Evolutionary conservation across 2,329 filamentous ascomycete genomes (phyloP), one percentile per base, ranked within the genome.

Genomic region (Trematosphaeria pertusa): DNA sequence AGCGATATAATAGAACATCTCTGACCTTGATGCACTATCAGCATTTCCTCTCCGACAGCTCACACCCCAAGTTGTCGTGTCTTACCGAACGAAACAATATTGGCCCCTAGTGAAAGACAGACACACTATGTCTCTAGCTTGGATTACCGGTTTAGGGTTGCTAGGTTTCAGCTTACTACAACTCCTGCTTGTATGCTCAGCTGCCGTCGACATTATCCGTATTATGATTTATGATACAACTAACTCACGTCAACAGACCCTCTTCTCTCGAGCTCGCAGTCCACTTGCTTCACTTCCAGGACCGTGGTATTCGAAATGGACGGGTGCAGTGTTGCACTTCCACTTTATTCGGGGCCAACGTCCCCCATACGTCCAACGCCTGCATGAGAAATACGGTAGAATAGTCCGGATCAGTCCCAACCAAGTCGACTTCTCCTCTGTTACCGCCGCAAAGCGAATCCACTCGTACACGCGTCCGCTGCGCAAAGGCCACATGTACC

Each of bases 331-430:
- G 1, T 20, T 40, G 7, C 2, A 24, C 5, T 56, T 48, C 40
- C 17, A 51, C 17, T 43, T 21, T 14, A 9, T 56, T 18, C 24
- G 17, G 5, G 53, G 53, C 6, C 17, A 39, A 11, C 21, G 42
- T 20, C 18, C 50, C n/a, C 2, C 20, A n/a, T 56, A 48, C 18
- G 50, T 56, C 10, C 22, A 56, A 7, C 14, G 19, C 3, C 50
- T 56, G 1, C 53, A 56, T 26, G 3, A 37, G 15, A 21, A 42
- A 46, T 56, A 56, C 20, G 53, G 52, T 56, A n/a, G 15, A 2
- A 26, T 46, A 5, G 50, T 57, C 11, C 47, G 50, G 9, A n/a
- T 54, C 18, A 20, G n/a, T 14, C 54, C 54, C 18, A 21, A 11
- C 11, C 50, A 54, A 37, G 47, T 54, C 12, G 47, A 46, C 18